Conservation (phyloP, 257 asterid species). For the Verbena officinalis region DNA sequence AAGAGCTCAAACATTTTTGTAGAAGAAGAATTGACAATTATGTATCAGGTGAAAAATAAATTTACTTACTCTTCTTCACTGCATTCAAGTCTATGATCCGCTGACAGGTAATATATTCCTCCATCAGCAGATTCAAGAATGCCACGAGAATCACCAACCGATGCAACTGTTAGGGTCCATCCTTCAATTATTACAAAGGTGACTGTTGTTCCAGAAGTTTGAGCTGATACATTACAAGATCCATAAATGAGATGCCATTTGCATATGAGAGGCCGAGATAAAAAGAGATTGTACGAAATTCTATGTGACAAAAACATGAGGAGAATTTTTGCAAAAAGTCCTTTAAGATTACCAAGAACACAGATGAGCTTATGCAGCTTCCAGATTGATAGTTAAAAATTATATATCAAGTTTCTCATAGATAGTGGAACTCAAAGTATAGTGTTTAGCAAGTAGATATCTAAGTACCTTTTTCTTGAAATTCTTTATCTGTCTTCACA, state of each 20-base stretch:
- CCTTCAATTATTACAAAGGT: conserved; percentile 85
- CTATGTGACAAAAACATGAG: neutral
- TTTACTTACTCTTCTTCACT: conserved; percentile 71
- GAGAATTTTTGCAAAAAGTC: neutral
- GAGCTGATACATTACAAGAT: conserved; percentile 45
- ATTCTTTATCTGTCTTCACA: conserved; percentile 85
- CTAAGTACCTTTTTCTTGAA: conserved; percentile 83
- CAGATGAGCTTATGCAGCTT: neutral
- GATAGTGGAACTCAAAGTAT: neutral
- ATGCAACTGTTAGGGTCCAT: conserved; percentile 84
- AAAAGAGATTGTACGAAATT: neutral
- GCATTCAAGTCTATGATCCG: conserved; percentile 86
- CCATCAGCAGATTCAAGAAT: conserved; percentile 84
- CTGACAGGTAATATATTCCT: conserved; percentile 71
- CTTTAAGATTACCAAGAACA: neutral
- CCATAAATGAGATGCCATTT: conserved; percentile 28
- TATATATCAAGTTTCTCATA: neutral
- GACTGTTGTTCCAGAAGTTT: conserved; percentile 86
- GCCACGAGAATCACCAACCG: conserved; percentile 84
- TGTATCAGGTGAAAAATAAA: conserved; percentile 1
- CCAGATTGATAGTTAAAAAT: neutral
- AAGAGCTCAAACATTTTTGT: conserved; percentile 23
- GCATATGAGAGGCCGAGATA: conserved; percentile 17
- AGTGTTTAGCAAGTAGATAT: too few species aligned
- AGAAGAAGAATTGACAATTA: neutral